These are phyloP conservation scores for Ambrosiella xylebori DNA, from an alignment of 2,329 filamentous ascomycete species.

Conservation along the genomic window DNA sequence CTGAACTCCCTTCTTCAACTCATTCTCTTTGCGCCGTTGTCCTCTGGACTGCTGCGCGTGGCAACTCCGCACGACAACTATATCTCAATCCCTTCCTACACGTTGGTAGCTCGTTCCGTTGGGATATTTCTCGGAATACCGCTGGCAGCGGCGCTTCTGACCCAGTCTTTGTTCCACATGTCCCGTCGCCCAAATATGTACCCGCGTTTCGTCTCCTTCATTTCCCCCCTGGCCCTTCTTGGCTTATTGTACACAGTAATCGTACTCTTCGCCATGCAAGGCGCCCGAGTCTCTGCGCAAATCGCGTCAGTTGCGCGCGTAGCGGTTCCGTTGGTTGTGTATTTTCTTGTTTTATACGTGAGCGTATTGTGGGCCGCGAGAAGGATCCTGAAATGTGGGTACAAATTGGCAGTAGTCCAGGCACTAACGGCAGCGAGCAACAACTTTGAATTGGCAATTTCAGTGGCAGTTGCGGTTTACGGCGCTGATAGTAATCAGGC, in stretches of 20 bases:
- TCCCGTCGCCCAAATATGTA: constrained; percentile 21
- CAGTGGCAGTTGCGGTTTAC: constrained; percentile 68
- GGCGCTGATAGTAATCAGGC: constrained; percentile 65
- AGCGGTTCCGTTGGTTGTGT: constrained; percentile 63
- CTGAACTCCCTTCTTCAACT: constrained; percentile 62
- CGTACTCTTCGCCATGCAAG: constrained; percentile 71
- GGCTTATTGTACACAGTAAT: constrained; percentile 77
- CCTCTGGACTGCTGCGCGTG: constrained; percentile 48
- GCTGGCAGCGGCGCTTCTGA: constrained; percentile 61
- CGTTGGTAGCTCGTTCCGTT: constrained; percentile 59
- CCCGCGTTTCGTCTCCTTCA: constrained; percentile 53
- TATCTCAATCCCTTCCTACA: constrained; percentile 31
- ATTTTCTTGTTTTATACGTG: constrained; percentile 62
- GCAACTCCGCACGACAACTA: constrained; percentile 31
- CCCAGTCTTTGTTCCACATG: constrained; percentile 26
- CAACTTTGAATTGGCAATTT: constrained; percentile 85
- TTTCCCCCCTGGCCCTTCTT: constrained; percentile 59
- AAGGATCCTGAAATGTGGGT: constrained; percentile 51
- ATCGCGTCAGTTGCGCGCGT: constrained; percentile 71
- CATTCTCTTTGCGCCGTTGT: constrained; percentile 52
- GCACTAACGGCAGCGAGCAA: constrained; percentile 84
- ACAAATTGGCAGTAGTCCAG: constrained; percentile 54
- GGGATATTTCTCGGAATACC: constrained; percentile 76
- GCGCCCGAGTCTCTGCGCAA: constrained; percentile 58
- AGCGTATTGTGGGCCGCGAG: constrained; percentile 44